phyloP scores from a whole-genome alignment of 257 asterid genomes.

The Lantana camara region DNA sequence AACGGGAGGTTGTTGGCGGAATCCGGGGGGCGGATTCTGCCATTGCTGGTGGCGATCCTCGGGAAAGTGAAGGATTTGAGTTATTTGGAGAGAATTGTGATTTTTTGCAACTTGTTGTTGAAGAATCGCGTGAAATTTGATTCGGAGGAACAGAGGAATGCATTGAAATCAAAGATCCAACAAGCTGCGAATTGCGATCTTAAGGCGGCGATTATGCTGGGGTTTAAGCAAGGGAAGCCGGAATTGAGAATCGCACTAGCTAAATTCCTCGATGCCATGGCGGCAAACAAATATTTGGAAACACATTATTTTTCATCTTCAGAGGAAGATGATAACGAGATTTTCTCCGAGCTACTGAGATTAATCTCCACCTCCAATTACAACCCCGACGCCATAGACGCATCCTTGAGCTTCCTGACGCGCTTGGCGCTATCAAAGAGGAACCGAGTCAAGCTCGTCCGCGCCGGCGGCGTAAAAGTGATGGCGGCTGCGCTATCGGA shows the following conservation, averaged over 20 bases:
- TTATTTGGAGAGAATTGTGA: constrained; percentile 38
- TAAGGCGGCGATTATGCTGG: constrained; percentile 23
- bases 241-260: constrained; percentile 43
- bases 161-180: constrained; percentile 14
- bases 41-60: constrained; percentile 20
- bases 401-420: constrained; percentile 45
- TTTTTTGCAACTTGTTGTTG: constrained; percentile 36
- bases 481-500: constrained; percentile 47
- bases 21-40: constrained; percentile 31
- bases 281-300: constrained; percentile 27
- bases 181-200: constrained; percentile 23
- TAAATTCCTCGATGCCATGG: constrained; percentile 38
- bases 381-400: constrained; percentile 42
- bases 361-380: constrained; percentile 34
- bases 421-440: constrained; percentile 38
- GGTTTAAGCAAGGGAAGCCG: constrained; percentile 41
- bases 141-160: not conserved
- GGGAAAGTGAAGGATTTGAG: constrained; percentile 26
- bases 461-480: constrained; percentile 51
- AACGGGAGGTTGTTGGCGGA: constrained; percentile 35
- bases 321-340: constrained; percentile 55
- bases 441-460: constrained; percentile 48
- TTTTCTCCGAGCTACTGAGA: constrained; percentile 43
- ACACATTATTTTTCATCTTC: constrained; percentile 24
- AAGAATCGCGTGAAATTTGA: constrained; percentile 18